Conservation (phyloP, 2,329 filamentous ascomycete species). For the Pseudocercospora macadamiae region DNA sequence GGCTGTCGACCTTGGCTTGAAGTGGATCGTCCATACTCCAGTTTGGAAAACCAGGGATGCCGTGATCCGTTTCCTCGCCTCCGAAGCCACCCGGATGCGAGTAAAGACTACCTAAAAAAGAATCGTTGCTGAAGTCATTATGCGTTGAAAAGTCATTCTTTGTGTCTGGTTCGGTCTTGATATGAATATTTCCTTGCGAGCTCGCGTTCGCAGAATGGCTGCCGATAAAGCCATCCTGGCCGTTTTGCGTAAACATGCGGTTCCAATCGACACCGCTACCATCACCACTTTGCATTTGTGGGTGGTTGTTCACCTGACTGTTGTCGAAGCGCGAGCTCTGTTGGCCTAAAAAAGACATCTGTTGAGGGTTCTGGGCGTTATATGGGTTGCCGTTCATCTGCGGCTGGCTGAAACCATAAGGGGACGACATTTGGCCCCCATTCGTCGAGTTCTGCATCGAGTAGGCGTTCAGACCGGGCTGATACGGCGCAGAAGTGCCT, state of each 20-base stretch:
- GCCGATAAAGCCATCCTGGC: slow-evolving; percentile 51
- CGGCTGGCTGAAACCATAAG: slow-evolving; percentile 35
- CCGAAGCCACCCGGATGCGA: slow-evolving; percentile 48
- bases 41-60: slow-evolving; percentile 41
- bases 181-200: slow-evolving; percentile 38
- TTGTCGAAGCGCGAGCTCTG: slow-evolving; percentile 42
- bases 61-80: slow-evolving; percentile 40
- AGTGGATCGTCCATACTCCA: slow-evolving; percentile 52
- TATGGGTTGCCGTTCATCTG: slow-evolving; percentile 37
- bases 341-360: slow-evolving; percentile 44
- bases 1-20: slow-evolving; percentile 49
- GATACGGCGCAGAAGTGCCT: slow-evolving; percentile 33
- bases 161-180: slow-evolving; percentile 51
- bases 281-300: slow-evolving; percentile 35
- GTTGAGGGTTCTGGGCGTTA: slow-evolving; percentile 32
- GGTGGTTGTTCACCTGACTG: slow-evolving; percentile 39
- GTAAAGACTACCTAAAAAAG: slow-evolving; percentile 54
- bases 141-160: slow-evolving; percentile 39
- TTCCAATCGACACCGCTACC: slow-evolving; percentile 46
- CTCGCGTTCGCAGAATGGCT: slow-evolving; percentile 51
- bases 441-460: slow-evolving; percentile 38
- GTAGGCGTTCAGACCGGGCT: slow-evolving; percentile 38
- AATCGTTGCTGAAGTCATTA: slow-evolving; percentile 50
- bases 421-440: slow-evolving; percentile 33
- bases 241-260: slow-evolving; percentile 48